phyloP scores from a whole-genome alignment of 352 stramenopile species.

The Globisporangium emineosum region DNA sequence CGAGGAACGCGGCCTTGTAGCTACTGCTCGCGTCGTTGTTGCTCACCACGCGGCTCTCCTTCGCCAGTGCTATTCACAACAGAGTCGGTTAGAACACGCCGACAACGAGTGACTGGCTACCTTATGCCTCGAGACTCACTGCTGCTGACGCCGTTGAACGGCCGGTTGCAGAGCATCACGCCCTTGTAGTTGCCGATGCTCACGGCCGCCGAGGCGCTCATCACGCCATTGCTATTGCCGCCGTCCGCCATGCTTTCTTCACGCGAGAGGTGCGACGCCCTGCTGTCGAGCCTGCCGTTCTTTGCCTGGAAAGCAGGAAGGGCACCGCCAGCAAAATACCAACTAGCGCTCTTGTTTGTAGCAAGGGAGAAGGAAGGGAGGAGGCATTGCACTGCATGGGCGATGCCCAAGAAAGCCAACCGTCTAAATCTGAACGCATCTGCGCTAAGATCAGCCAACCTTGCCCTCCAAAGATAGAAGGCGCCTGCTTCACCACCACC shows the following conservation, averaged over 20 bases:
- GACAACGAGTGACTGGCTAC: neutral
- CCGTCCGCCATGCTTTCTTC: conserved; percentile 27
- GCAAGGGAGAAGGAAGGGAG: too few species aligned
- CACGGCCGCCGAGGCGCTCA: conserved; percentile 42
- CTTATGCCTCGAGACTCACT: conserved; percentile 30
- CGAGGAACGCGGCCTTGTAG: conserved; percentile 72
- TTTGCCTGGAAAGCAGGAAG: too few species aligned
- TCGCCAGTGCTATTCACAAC: conserved; percentile 41
- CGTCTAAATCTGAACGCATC: too few species aligned
- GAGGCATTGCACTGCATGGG: too few species aligned
- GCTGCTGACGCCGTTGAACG: conserved; percentile 86
- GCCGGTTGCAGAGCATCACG: conserved; percentile 94
- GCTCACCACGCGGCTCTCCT: conserved; percentile 37
- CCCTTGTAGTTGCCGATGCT: conserved; percentile 95
- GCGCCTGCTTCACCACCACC: too few species aligned
- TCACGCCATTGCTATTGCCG: conserved; percentile 19
- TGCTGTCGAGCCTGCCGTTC: neutral
- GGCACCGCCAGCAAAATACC: too few species aligned
- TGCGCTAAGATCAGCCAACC: too few species aligned
- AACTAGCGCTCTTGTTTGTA: too few species aligned
- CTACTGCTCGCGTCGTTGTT: conserved; percentile 42
- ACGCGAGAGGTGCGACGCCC: neutral
- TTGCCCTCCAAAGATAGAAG: too few species aligned
- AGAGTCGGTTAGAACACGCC: neutral
- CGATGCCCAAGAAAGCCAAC: too few species aligned